Evolutionary conservation across 2,329 filamentous ascomycete genomes (phyloP), one percentile per base, ranked within the genome.

Genomic region (Elsinoe batatas): DNA sequence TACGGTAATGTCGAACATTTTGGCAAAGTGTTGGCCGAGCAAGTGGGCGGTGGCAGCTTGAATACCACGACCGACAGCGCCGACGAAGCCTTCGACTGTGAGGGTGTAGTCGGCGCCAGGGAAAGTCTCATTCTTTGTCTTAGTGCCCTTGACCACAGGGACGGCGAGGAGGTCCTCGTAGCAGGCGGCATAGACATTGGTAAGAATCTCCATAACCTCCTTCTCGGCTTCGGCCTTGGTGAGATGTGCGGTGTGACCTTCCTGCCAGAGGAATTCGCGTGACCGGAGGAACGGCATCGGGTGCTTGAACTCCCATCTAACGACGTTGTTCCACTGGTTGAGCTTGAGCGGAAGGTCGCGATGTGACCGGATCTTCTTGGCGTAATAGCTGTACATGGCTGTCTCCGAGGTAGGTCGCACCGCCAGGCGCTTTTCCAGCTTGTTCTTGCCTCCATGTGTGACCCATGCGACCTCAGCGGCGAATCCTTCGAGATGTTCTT

Each of bases 81-180:
- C 91, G 62, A 98, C 96, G 71, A 95, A 98, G 33, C 90, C 93
- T 74, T 98, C 93, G 47, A 95, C 87, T 1, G 93, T 98, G 58
- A 91, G 95, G 47, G 93, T 97, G 76, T 95, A 98, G 74, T 91
- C 85, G 62, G 91, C 91, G 69, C 93, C 93, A 7, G 93, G 91
- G 64, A 98, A 98, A 75, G 95, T 95, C 76, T 98, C 93, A 67
- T 95, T 95, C 69, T 95, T 90, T 0, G 94, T 98, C 81, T 98
- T 98, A 66, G 79, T 79, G 42, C 93, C 93, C 66, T 91, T 88
- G 60, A 98, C 88, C 11, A 98, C 91, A 33, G 93, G 93, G 40
- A 97, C 89, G 49, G 93, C 93, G 33, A 98, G 83, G 26, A 98
- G 81, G 65, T 98, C 79, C 72, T 96, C 87, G 72, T 97, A 98